Percentiles rank a stretch among this genome's conserved stretches.
Conservation (phyloP, 306 rosid species). For the Acacia acuminata region DNA sequence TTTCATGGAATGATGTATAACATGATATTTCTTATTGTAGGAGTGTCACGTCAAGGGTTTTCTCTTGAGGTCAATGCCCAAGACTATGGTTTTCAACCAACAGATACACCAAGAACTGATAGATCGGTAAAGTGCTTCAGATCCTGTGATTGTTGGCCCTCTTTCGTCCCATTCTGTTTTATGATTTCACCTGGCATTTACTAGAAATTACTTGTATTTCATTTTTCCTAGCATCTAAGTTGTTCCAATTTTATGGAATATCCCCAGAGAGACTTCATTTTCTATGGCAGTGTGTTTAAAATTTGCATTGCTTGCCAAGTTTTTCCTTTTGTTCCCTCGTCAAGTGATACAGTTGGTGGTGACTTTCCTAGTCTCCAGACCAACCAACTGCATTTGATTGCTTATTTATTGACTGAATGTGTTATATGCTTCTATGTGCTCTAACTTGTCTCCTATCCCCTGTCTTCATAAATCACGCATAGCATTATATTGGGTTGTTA, state of each 20-base stretch:
- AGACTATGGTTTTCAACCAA: slow-evolving; percentile 87
- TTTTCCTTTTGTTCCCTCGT: slow-evolving; percentile 6
- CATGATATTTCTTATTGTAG: slow-evolving; percentile 48
- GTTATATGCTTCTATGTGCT: background rate
- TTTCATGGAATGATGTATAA: slow-evolving; percentile 21
- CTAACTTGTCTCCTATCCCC: slow-evolving; percentile 1
- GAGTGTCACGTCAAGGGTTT: slow-evolving; percentile 85
- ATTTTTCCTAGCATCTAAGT: background rate
- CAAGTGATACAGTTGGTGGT: background rate
- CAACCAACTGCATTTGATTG: background rate
- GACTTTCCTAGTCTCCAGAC: background rate
- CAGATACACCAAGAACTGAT: slow-evolving; percentile 95
- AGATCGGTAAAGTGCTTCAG: slow-evolving; percentile 69
- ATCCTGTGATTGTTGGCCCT: background rate
- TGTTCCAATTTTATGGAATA: background rate
- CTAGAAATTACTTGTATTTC: background rate
- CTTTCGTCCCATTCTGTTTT: slow-evolving; percentile 12
- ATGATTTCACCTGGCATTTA: slow-evolving; percentile 14
- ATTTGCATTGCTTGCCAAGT: background rate
- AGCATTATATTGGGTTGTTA: background rate
- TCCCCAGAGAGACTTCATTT: background rate
- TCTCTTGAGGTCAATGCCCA: slow-evolving; percentile 80
- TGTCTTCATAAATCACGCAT: background rate
- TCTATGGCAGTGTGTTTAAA: slow-evolving; percentile 8
- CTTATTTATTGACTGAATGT: background rate